phyloP scores from a whole-genome alignment of 2,329 filamentous ascomycete species.

The Lojkania enalia region DNA sequence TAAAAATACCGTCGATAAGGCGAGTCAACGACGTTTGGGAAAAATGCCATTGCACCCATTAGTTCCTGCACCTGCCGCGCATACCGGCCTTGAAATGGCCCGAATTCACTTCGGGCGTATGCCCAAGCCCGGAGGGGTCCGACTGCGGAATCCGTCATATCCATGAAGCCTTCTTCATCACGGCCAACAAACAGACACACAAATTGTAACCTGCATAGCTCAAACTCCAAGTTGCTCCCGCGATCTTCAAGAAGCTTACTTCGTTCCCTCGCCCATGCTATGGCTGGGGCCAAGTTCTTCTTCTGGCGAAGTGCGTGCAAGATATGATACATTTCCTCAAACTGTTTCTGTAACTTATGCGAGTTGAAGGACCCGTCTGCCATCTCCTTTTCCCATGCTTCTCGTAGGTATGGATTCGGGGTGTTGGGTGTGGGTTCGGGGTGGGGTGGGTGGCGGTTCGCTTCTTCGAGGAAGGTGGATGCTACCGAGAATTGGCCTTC shows the following conservation, averaged over 20 bases:
- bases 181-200: conserved; percentile 73
- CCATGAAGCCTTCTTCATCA: conserved; percentile 57
- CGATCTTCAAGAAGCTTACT: conserved; percentile 72
- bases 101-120: conserved; percentile 77
- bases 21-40: conserved; percentile 71
- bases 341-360: conserved; percentile 73
- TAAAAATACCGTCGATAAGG: conserved; percentile 82
- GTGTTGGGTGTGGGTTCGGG: conserved; percentile 43
- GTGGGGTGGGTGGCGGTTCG: conserved; percentile 51
- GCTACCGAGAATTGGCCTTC: conserved; percentile 93
- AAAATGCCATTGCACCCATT: conserved; percentile 78
- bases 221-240: conserved; percentile 93
- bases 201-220: conserved; percentile 86
- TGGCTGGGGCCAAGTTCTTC: conserved; percentile 78
- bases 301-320: conserved; percentile 73
- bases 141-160: conserved; percentile 26
- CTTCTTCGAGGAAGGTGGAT: conserved; percentile 79
- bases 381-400: conserved; percentile 49
- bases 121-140: conserved; percentile 67
- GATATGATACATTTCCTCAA: conserved; percentile 88
- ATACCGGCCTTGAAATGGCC: conserved; percentile 74
- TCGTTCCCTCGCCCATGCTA: conserved; percentile 79
- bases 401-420: conserved; percentile 35
- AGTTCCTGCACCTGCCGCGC: conserved; percentile 79
- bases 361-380: conserved; percentile 64